A percentile compares a stretch with the other conserved stretches of the same genome.
phyloP scores from a whole-genome alignment of 768 basidiomycete genomes.

The Suillus clintonianus region DNA sequence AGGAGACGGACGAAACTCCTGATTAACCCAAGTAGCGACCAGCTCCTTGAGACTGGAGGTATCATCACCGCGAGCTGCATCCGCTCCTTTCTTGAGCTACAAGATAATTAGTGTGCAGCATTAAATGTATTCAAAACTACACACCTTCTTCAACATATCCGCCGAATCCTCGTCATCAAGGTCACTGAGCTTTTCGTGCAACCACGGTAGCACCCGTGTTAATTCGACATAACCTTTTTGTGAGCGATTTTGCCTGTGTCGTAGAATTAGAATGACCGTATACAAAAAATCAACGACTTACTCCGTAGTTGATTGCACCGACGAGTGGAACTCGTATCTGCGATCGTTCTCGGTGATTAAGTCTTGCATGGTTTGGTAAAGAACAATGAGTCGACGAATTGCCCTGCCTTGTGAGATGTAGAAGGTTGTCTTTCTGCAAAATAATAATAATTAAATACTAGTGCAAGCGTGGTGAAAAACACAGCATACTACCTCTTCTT shows the following conservation, averaged over 20 bases:
- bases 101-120: no score
- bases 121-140: no score
- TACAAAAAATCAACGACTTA: not conserved
- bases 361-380: not conserved
- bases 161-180: not conserved
- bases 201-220: not conserved
- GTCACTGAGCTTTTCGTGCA: not conserved
- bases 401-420: not conserved
- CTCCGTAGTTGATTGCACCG: not conserved
- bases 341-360: not conserved
- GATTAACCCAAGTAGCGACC: not conserved
- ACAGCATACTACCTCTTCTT: not conserved
- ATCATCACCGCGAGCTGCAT: not conserved
- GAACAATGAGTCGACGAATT: not conserved
- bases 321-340: not conserved
- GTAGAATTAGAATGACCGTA: no score
- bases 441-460: not conserved
- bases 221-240: not conserved
- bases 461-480: no score
- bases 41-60: not conserved
- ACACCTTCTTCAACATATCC: not conserved
- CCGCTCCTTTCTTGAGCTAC: not conserved
- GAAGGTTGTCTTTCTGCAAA: not conserved
- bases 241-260: not conserved
- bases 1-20: not conserved